Percentiles rank a stretch among this genome's conserved stretches.
These are phyloP conservation scores for Colletotrichum ledebouriae DNA, from an alignment of 2,329 filamentous ascomycete genomes.

Conservation along the genomic window DNA sequence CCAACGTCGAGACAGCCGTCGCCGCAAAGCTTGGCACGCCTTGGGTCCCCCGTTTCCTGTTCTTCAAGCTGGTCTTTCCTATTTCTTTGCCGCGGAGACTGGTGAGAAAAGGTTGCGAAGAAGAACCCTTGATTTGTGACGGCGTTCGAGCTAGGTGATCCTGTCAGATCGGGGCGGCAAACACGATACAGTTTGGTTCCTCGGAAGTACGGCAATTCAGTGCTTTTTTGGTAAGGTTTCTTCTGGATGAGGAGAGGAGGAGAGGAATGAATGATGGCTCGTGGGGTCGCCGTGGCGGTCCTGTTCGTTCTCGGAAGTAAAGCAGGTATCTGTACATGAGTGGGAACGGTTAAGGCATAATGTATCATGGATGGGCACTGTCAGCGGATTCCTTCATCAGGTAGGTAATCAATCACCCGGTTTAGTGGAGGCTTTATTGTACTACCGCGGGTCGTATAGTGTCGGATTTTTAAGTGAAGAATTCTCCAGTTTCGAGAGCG, in stretches of 20 bases:
- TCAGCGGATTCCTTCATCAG: background rate
- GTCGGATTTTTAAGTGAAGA: no score
- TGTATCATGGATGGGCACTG: no score
- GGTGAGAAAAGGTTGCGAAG: no score
- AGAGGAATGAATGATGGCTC: no score
- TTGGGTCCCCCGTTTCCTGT: constrained; percentile 2
- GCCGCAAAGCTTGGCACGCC: constrained; percentile 42
- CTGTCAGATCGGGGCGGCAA: constrained; percentile 13
- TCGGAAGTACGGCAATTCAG: constrained; percentile 10
- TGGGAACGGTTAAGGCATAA: no score
- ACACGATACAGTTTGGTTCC: background rate
- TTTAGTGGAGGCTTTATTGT: background rate
- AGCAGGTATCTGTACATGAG: no score
- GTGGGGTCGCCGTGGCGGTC: background rate
- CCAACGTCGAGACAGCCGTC: constrained; percentile 41
- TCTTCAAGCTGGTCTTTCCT: background rate
- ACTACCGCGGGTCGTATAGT: no score
- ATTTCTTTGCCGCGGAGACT: background rate
- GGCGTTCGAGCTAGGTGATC: constrained; percentile 9
- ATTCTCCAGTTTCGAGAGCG: no score
- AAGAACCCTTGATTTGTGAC: no score
- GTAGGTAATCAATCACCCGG: background rate
- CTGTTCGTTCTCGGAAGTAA: background rate
- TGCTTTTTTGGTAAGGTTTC: background rate
- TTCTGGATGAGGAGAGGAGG: no score